Conservation (phyloP, 1,139 yeast species). For the Sugiyamaella castrensis region DNA sequence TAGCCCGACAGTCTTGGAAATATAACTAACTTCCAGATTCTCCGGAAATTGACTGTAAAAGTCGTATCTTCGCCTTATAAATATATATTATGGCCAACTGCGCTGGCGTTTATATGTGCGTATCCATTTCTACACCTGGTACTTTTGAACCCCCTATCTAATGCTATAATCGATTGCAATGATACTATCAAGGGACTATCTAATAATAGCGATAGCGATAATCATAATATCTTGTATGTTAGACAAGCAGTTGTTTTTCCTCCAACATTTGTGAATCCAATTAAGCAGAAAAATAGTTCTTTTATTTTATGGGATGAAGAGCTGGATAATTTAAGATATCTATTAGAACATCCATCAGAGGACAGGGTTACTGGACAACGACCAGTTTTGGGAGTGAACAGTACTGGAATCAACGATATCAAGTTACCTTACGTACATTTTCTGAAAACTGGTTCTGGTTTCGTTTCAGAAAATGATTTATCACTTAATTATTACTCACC, state of each 20-base stretch:
- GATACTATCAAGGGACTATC: neutral
- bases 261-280: slow-evolving; percentile 23
- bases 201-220: neutral
- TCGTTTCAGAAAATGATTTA: slow-evolving; percentile 6
- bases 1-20: too few relatives aligned
- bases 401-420: neutral
- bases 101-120: slow-evolving; percentile 50
- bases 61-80: slow-evolving; percentile 43
- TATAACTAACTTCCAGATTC: slow-evolving; percentile 8
- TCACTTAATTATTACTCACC: neutral
- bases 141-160: slow-evolving; percentile 24
- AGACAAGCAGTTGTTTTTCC: slow-evolving; percentile 39
- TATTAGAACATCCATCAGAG: neutral
- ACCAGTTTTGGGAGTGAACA: neutral
- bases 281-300: slow-evolving; percentile 15
- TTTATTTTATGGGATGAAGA: neutral
- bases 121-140: slow-evolving; percentile 47
- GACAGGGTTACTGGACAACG: neutral
- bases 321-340: neutral
- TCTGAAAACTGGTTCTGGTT: slow-evolving; percentile 10
- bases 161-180: slow-evolving; percentile 1
- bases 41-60: slow-evolving; percentile 29
- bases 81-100: slow-evolving; percentile 51
- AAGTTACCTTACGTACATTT: slow-evolving; percentile 16
- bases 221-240: slow-evolving; percentile 27